phyloP scores from a whole-genome alignment of 192 early-diverging fungal species.

The Coemansia sp. region DNA sequence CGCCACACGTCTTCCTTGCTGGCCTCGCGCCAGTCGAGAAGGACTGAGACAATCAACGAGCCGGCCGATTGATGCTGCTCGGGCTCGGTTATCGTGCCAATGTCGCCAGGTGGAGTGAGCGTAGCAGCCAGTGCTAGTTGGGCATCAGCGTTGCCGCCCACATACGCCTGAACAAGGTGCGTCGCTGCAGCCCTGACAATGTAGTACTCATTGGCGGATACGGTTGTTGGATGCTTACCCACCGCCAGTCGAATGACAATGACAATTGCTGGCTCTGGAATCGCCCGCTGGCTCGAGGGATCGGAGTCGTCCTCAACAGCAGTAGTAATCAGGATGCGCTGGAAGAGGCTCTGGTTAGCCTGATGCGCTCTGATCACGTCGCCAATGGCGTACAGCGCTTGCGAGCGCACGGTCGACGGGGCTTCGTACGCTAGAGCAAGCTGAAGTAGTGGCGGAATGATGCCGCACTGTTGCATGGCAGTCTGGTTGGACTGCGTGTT shows the following conservation, averaged over 20 bases:
- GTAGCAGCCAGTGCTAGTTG: slow-evolving; percentile 88
- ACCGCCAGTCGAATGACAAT: slow-evolving; percentile 79
- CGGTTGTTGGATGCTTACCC: slow-evolving; percentile 55
- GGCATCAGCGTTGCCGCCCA: slow-evolving; percentile 82
- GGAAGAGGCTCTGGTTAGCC: slow-evolving; percentile 77
- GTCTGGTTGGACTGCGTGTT: slow-evolving; percentile 90
- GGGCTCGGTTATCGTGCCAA: slow-evolving; percentile 16
- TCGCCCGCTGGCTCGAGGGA: slow-evolving; percentile 36
- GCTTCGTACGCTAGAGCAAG: slow-evolving; percentile 74
- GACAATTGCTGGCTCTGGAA: slow-evolving; percentile 80
- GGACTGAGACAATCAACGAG: slow-evolving; percentile 77
- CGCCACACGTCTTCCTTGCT: slow-evolving; percentile 74
- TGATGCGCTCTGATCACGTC: slow-evolving; percentile 79
- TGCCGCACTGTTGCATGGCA: slow-evolving; percentile 81
- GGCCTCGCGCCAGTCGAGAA: slow-evolving; percentile 76
- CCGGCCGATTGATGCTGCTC: slow-evolving; percentile 75
- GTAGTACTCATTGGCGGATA: slow-evolving; percentile 61
- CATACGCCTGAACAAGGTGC: slow-evolving; percentile 78
- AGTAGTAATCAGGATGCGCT: slow-evolving; percentile 68
- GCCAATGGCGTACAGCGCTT: slow-evolving; percentile 84
- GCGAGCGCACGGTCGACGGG: slow-evolving; percentile 74
- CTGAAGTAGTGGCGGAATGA: slow-evolving; percentile 79
- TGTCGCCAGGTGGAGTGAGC: slow-evolving; percentile 64
- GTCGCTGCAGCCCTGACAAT: slow-evolving; percentile 79
- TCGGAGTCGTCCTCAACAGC: slow-evolving; percentile 40